Base-by-base conservation (phyloP, 2,329 filamentous ascomycete species). In the Penicillium sp. region DNA sequence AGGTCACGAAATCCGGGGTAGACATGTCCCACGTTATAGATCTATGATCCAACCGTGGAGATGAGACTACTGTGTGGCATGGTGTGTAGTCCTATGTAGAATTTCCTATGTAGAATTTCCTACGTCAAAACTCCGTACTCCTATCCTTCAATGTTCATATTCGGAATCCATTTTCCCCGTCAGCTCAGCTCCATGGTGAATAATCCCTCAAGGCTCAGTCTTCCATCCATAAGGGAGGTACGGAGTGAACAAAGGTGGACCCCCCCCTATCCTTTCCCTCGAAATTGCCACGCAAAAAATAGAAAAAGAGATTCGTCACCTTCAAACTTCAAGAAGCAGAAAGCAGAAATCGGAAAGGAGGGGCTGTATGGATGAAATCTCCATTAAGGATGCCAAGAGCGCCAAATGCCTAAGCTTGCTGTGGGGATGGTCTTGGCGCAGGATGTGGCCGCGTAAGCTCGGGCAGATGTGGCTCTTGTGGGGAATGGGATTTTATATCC, bases 351-450 rank as follows among this genome's bases (percentile, higher is more conserved):
- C 27, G 13, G 18, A 49, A 49, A 40, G 28, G 41, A 49, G 47
- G 46, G 41, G 46, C 41, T n/a, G 22, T 25, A 25, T n/a, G n/a
- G n/a, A 6, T 8, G 3, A 25, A 25, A 25, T 25, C 22, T 25
- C 22, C 22, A 25, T 25, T 25, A 25, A 25, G 22, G 22, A 25
- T 53, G 57, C 58, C 57, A 61, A 60, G 54, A 35, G 39, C 52
- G 53, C 51, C 46, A 57, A 59, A 60, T 61, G 55, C 57, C 58
- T 61, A 61, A 61, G 58, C 58, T 60, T 54, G 52, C 50, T 35
- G 51, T 50, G 55, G 39, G 44, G 30, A n/a, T 25, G 51, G 18
- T n/a, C 58, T 61, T 61, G 58, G 58, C 58, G 25, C 49, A 57
- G 47, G 48, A 57, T 35, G 47, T 57, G 55, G 58, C 57, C 58